A percentile compares a stretch with the other conserved stretches of the same genome.
Evolutionary conservation across 2,329 filamentous ascomycete genomes (phyloP).

Genomic region (Xylaria sp.): DNA sequence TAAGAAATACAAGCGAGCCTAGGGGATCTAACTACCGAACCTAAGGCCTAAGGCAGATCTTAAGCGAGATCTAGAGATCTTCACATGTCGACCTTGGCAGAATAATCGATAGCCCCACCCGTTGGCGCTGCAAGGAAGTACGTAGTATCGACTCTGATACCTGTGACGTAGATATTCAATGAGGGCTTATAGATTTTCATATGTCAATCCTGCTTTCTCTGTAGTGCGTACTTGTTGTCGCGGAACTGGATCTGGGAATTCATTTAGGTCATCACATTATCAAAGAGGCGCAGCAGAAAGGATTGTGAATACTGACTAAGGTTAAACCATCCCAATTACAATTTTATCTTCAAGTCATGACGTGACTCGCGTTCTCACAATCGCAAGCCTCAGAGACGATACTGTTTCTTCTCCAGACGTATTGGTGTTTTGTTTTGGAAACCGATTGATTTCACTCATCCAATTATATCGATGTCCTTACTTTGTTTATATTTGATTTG

Average conservation of each 20-base stretch:
- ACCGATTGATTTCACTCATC: not conserved
- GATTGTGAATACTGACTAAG: not conserved
- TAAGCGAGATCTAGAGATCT: constrained; percentile 7
- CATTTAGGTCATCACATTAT: not conserved
- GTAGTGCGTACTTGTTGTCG: not conserved
- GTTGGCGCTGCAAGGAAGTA: not conserved
- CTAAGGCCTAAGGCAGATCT: not conserved
- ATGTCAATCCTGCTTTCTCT: constrained; percentile 2
- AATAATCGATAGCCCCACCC: constrained; percentile 13
- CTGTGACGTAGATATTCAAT: not conserved
- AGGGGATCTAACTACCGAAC: not conserved
- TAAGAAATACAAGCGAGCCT: too few relatives aligned
- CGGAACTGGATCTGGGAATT: not conserved
- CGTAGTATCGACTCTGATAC: not conserved
- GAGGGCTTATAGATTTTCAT: not conserved
- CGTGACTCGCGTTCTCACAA: constrained; percentile 15
- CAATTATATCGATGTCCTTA: not conserved
- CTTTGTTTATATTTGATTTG: too few relatives aligned
- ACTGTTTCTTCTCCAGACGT: not conserved
- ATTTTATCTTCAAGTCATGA: constrained; percentile 11
- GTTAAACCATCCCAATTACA: not conserved
- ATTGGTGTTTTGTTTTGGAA: not conserved
- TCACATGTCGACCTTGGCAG: constrained; percentile 22
- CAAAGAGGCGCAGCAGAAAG: not conserved
- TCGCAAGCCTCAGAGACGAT: not conserved